These are phyloP conservation scores for Aspergillus sp. DNA, from an alignment of 2,329 filamentous ascomycete genomes.

Conservation along the genomic window DNA sequence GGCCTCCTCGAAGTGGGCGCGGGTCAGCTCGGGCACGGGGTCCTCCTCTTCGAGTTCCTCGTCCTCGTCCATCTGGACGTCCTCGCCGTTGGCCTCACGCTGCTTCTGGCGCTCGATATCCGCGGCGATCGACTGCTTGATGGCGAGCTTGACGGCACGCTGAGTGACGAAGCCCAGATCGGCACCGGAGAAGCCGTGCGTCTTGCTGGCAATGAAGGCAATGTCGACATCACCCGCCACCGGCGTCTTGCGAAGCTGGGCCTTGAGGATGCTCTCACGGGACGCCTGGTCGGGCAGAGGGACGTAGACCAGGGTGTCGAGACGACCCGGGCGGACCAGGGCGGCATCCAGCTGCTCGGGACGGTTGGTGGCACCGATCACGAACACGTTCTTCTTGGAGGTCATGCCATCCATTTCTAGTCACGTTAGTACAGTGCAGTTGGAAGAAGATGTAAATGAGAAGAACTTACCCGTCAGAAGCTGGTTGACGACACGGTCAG, in stretches of 20 bases:
- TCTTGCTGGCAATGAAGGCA: constrained; percentile 90
- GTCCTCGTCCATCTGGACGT: constrained; percentile 74
- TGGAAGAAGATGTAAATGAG: not conserved
- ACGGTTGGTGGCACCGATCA: constrained; percentile 97
- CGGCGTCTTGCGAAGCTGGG: constrained; percentile 97
- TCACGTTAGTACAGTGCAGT: constrained; percentile 39
- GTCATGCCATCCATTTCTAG: constrained; percentile 99
- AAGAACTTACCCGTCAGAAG: constrained; percentile 79
- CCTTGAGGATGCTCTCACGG: constrained; percentile 85
- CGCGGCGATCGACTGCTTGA: constrained; percentile 88
- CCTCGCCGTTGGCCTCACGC: constrained; percentile 77
- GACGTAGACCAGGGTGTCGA: constrained; percentile 97
- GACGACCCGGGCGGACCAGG: constrained; percentile 95
- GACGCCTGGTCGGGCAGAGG: constrained; percentile 90
- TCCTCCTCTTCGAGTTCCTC: constrained; percentile 65
- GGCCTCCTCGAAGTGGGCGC: constrained; percentile 96
- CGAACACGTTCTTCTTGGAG: constrained; percentile 99
- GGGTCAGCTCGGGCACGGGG: constrained; percentile 92
- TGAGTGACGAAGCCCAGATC: constrained; percentile 99
- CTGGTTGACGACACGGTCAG: constrained; percentile 99
- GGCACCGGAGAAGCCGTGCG: constrained; percentile 98
- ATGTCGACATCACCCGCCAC: constrained; percentile 85
- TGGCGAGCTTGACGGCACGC: constrained; percentile 97
- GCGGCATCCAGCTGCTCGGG: constrained; percentile 98
- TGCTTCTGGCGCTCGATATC: constrained; percentile 91